These are phyloP conservation scores for Chrysanthemum seticuspe DNA, from an alignment of 129 eudicot genomes.

Conservation along the genomic window DNA sequence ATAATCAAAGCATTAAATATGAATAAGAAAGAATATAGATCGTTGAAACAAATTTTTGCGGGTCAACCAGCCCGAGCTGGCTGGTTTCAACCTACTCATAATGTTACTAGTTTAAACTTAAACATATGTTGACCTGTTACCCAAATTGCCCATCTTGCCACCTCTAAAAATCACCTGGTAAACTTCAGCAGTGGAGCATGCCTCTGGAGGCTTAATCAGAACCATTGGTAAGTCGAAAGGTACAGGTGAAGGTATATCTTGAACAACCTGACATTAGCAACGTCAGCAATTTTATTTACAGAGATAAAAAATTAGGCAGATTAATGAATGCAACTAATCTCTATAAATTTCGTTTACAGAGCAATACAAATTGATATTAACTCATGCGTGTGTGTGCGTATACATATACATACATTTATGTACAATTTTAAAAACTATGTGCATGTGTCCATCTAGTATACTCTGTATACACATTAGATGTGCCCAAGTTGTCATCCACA, in stretches of 20 bases:
- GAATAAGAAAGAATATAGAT: background rate
- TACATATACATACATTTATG: background rate
- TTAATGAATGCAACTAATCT: background rate
- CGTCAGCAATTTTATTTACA: background rate
- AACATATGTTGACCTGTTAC: background rate
- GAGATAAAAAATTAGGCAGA: background rate
- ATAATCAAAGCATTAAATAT: background rate
- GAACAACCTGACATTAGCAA: slow-evolving; percentile 55
- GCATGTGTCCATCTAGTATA: background rate
- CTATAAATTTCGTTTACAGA: background rate
- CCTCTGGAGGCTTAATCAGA: slow-evolving; percentile 91
- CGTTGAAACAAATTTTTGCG: too few relatives aligned
- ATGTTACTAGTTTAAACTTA: background rate
- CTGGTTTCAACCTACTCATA: background rate
- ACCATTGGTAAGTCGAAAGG: slow-evolving; percentile 83
- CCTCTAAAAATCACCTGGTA: slow-evolving; percentile 65
- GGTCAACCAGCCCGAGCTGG: background rate
- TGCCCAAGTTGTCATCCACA: background rate
- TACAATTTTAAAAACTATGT: background rate
- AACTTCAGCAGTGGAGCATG: slow-evolving; percentile 96
- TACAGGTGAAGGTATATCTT: slow-evolving; percentile 67
- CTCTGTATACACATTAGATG: background rate
- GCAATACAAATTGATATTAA: background rate
- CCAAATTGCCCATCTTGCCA: slow-evolving; percentile 7
- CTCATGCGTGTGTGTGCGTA: background rate